Conservation (phyloP, 2,329 filamentous ascomycete species). For the Xylaria sp. region DNA sequence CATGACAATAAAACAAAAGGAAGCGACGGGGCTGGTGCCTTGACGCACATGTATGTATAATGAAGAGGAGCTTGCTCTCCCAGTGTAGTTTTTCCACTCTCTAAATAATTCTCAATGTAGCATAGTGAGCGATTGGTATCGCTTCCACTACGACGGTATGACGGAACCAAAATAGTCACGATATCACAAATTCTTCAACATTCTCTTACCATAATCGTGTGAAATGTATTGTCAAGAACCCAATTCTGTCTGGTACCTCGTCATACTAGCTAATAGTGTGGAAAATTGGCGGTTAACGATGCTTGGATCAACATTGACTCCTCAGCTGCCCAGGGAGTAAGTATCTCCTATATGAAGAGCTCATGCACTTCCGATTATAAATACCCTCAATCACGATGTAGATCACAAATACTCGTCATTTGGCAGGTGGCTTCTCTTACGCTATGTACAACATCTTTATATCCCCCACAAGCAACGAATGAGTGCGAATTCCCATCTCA, state of each 20-base stretch:
- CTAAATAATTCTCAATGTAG: constrained; percentile 16
- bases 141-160: constrained; percentile 14
- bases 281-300: no score
- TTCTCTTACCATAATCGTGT: background rate
- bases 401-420: no score
- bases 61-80: constrained; percentile 3
- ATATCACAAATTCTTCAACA: constrained; percentile 4
- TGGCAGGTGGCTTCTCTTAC: background rate
- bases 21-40: background rate
- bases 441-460: constrained; percentile 12
- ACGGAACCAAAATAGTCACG: constrained; percentile 3
- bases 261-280: no score
- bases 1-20: background rate
- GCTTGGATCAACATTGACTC: no score
- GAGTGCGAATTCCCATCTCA: background rate
- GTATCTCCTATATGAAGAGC: no score
- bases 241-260: background rate
- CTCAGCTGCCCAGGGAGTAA: no score
- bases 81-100: constrained; percentile 25
- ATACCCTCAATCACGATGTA: background rate
- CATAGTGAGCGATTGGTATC: constrained; percentile 14
- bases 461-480: background rate
- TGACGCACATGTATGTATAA: constrained; percentile 9
- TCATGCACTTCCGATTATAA: no score
- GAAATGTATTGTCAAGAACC: background rate